Conservation (phyloP, 1,284 basidiomycete species). For the Meripilus lineatus region DNA sequence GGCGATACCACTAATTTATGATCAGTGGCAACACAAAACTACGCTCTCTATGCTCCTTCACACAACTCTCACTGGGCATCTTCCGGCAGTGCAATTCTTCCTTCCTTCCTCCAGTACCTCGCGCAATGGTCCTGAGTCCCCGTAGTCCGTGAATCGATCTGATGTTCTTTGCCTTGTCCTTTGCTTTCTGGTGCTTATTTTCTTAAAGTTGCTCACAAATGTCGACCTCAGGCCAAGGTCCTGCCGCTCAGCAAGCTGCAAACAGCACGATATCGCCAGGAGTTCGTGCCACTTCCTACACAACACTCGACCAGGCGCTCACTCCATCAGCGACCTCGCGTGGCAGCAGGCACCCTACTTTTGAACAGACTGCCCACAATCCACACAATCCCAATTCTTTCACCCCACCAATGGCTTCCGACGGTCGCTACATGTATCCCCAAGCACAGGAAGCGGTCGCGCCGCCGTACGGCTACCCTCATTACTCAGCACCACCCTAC, state of each 20-base stretch:
- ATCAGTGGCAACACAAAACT: slow-evolving; percentile 6
- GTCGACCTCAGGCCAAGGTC: slow-evolving; percentile 19
- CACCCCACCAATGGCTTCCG: slow-evolving; percentile 41
- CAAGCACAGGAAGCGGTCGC: slow-evolving; percentile 33
- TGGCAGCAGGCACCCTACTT: slow-evolving; percentile 12
- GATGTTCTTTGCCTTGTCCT: slow-evolving; percentile 1
- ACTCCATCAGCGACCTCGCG: slow-evolving; percentile 17
- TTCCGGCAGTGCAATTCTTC: slow-evolving; percentile 4
- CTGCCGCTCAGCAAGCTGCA: slow-evolving; percentile 19
- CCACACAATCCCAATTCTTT: slow-evolving; percentile 11
- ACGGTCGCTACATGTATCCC: slow-evolving; percentile 55
- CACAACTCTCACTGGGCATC: slow-evolving; percentile 4
- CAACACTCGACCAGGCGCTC: slow-evolving; percentile 29
- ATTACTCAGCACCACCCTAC: slow-evolving; percentile 38
- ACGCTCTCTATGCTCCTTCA: slow-evolving; percentile 1
- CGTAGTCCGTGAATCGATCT: slow-evolving; percentile 2
- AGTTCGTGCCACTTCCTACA: slow-evolving; percentile 23
- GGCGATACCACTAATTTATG: background rate
- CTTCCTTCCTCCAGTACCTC: slow-evolving; percentile 1
- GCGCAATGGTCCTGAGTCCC: background rate
- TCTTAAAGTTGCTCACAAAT: slow-evolving; percentile 18
- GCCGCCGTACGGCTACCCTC: slow-evolving; percentile 51
- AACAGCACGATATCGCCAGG: slow-evolving; percentile 18
- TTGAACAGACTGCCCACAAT: slow-evolving; percentile 12
- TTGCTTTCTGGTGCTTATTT: background rate